phyloP scores from a whole-genome alignment of 352 stramenopile species.

The Phytophthora tentaculata region DNA sequence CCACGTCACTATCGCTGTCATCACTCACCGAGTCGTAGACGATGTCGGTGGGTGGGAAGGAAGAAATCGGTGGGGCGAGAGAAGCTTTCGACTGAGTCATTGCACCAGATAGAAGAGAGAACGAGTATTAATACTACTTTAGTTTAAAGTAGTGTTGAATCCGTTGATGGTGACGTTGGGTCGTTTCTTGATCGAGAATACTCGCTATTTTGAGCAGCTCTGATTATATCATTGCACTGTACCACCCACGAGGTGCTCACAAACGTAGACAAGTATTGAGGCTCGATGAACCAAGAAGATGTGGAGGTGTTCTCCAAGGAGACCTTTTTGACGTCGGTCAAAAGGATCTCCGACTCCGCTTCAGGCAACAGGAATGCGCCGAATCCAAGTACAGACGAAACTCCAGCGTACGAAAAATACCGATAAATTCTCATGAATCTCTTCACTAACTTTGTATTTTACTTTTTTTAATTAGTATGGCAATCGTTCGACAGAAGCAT shows the following conservation, averaged over 20 bases:
- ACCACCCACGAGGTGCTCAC: not conserved
- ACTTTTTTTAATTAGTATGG: conserved; percentile 57
- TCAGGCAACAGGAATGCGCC: conserved; percentile 16
- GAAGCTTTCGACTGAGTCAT: conserved; percentile 16
- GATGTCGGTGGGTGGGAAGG: conserved; percentile 38
- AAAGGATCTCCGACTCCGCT: conserved; percentile 41
- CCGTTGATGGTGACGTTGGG: conserved; percentile 3
- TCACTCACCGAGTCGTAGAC: conserved; percentile 41
- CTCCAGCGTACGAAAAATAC: conserved; percentile 41
- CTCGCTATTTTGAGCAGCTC: conserved; percentile 36
- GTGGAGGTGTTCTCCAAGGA: conserved; percentile 80
- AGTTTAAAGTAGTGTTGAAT: too few species aligned
- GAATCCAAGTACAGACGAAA: conserved; percentile 43
- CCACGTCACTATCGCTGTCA: conserved; percentile 35
- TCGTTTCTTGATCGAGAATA: conserved; percentile 29
- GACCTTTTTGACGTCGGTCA: conserved; percentile 79
- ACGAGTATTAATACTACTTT: not conserved
- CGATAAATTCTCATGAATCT: not conserved
- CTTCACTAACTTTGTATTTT: conserved; percentile 5
- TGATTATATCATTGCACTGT: conserved; percentile 7
- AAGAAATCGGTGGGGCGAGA: conserved; percentile 33
- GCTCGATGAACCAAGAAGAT: conserved; percentile 59
- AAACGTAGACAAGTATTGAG: conserved; percentile 1
- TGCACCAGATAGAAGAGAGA: not conserved
- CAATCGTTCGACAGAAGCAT: conserved; percentile 77